Evolutionary conservation across 2,329 filamentous ascomycete species (phyloP).

Genomic region (Tolypocladium inflatum): DNA sequence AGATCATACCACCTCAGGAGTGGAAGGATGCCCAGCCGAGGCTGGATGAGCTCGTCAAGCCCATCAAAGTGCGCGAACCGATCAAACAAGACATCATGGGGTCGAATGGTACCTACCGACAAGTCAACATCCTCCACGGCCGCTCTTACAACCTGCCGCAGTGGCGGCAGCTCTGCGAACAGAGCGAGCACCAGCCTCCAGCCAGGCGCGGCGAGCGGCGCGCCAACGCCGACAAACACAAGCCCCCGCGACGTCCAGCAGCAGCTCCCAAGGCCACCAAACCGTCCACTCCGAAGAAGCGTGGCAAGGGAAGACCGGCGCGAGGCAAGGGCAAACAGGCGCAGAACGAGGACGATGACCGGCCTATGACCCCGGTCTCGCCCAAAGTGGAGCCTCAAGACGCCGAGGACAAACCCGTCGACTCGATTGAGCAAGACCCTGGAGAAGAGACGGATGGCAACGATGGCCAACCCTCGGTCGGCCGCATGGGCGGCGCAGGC

Average conservation of each 20-base stretch:
- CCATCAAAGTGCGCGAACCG: constrained; percentile 87
- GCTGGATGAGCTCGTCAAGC: constrained; percentile 80
- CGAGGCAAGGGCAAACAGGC: constrained; percentile 27
- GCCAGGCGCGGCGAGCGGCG: constrained; percentile 78
- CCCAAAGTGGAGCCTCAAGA: constrained; percentile 30
- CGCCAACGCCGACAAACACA: constrained; percentile 46
- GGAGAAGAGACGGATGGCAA: constrained; percentile 33
- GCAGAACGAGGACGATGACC: constrained; percentile 34
- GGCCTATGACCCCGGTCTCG: constrained; percentile 50
- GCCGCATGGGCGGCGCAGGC: constrained; percentile 42
- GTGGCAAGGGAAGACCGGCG: constrained; percentile 28
- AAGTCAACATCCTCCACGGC: constrained; percentile 94
- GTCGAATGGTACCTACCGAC: constrained; percentile 87
- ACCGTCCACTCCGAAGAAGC: constrained; percentile 26
- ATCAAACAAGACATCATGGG: constrained; percentile 99
- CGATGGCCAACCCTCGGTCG: constrained; percentile 27
- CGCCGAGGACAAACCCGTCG: constrained; percentile 23
- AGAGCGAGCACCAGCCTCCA: constrained; percentile 91
- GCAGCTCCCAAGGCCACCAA: constrained; percentile 21
- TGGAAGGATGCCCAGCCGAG: constrained; percentile 76
- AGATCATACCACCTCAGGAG: constrained; percentile 87
- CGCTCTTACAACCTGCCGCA: constrained; percentile 94
- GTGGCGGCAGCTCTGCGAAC: constrained; percentile 88
- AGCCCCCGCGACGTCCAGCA: constrained; percentile 29
- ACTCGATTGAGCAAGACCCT: constrained; percentile 41